These are phyloP conservation scores for Bisporella sp. DNA, from an alignment of 2,329 filamentous ascomycete genomes.

Conservation along the genomic window DNA sequence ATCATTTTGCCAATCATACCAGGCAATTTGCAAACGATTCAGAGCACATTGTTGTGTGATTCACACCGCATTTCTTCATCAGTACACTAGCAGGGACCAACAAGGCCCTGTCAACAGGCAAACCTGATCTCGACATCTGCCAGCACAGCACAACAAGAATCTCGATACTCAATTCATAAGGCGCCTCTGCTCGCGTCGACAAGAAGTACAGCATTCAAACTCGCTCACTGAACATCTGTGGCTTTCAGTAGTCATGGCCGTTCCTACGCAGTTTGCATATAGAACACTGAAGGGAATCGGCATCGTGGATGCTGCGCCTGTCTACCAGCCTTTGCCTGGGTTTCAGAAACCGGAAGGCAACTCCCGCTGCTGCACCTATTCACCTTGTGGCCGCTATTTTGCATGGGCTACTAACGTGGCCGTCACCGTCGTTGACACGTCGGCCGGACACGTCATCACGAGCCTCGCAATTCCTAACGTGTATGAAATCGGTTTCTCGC, in stretches of 20 bases:
- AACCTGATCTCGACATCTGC: too few species aligned
- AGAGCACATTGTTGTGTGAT: too few species aligned
- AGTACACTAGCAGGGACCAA: too few species aligned
- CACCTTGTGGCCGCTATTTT: conserved; percentile 91
- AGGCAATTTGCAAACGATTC: too few species aligned
- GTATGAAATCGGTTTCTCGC: conserved; percentile 92
- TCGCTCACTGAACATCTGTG: conserved; percentile 39
- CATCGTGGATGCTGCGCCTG: conserved; percentile 82
- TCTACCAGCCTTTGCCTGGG: conserved; percentile 77
- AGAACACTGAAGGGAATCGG: conserved; percentile 96
- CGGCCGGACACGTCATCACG: conserved; percentile 65
- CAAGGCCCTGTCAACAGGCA: too few species aligned
- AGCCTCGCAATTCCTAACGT: conserved; percentile 75
- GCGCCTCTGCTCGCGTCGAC: neutral
- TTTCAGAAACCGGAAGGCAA: conserved; percentile 88
- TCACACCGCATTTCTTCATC: too few species aligned
- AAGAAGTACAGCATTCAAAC: conserved; percentile 19
- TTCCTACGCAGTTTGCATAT: conserved; percentile 90
- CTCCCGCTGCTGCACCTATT: conserved; percentile 91
- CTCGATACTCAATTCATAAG: too few species aligned
- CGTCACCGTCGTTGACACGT: conserved; percentile 79
- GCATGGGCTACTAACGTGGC: conserved; percentile 87
- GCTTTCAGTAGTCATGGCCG: conserved; percentile 92
- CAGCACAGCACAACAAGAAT: too few species aligned
- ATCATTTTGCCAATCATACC: conserved; percentile 1